phyloP scores from a whole-genome alignment of 352 stramenopile genomes.

The Phytopythium oedochilum region DNA sequence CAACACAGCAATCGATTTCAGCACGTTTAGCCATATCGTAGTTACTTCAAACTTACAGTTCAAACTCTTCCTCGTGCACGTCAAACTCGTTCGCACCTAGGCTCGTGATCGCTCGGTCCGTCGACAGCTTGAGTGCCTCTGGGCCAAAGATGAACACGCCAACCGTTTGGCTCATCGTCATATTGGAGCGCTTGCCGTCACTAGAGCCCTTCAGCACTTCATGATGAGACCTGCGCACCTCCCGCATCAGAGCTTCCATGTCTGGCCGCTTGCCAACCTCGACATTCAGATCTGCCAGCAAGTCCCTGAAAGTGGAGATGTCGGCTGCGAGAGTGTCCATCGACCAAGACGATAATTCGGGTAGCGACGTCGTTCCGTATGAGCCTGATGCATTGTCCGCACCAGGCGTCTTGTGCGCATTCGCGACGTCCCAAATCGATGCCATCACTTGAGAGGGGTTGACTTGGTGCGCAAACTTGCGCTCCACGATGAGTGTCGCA shows the following conservation, averaged over 20 bases:
- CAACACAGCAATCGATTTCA: not conserved
- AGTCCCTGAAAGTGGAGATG: constrained; percentile 20
- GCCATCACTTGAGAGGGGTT: not conserved
- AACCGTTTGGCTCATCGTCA: constrained; percentile 3
- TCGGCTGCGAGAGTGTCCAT: constrained; percentile 3
- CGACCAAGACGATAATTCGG: constrained; percentile 6
- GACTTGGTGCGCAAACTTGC: constrained; percentile 1
- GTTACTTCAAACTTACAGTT: not conserved
- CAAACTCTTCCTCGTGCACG: constrained; percentile 17
- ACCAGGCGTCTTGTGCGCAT: not conserved
- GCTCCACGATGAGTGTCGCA: constrained; percentile 14
- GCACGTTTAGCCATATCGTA: too few species aligned
- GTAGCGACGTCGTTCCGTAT: not conserved
- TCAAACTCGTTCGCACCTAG: constrained; percentile 14
- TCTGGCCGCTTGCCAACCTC: constrained; percentile 20
- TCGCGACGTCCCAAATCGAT: not conserved
- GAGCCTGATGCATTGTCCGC: not conserved
- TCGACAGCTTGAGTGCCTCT: constrained; percentile 13
- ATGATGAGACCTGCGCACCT: constrained; percentile 16
- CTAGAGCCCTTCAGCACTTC: not conserved
- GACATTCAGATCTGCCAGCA: constrained; percentile 23
- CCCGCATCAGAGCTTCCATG: constrained; percentile 21
- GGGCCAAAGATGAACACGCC: constrained; percentile 25
- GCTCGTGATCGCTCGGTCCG: constrained; percentile 4
- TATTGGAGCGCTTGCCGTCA: not conserved